These are phyloP conservation scores for Aspergillus carbonarius DNA, from an alignment of 2,329 filamentous ascomycete species.

Conservation along the genomic window DNA sequence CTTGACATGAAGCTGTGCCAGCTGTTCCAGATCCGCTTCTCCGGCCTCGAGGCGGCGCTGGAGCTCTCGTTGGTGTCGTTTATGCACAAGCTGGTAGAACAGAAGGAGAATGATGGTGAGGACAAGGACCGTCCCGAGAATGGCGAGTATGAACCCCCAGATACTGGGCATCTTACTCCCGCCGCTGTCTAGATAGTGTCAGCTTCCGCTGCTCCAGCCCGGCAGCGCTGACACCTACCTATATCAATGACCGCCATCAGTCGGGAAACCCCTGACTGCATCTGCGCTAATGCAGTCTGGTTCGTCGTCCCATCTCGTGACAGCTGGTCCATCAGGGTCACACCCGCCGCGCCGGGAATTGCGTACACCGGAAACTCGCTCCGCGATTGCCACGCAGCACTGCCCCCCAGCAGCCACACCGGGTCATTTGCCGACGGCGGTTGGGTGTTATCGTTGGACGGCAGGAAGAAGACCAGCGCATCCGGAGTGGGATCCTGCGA, in stretches of 20 bases:
- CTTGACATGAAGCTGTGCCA: conserved; percentile 79
- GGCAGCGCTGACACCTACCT: conserved; percentile 30
- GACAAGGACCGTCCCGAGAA: conserved; percentile 73
- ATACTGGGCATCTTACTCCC: conserved; percentile 61
- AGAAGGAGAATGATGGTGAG: conserved; percentile 66
- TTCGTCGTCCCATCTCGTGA: conserved; percentile 62
- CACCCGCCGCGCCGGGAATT: conserved; percentile 66
- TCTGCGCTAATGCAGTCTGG: neutral
- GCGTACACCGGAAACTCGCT: conserved; percentile 81
- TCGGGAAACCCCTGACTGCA: conserved; percentile 28
- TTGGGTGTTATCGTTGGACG: conserved; percentile 48
- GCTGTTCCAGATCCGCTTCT: conserved; percentile 79
- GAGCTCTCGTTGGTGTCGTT: conserved; percentile 65
- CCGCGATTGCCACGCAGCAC: conserved; percentile 67
- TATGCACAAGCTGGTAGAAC: conserved; percentile 75
- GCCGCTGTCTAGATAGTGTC: conserved; percentile 18
- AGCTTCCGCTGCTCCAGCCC: neutral
- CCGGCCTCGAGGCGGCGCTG: conserved; percentile 70
- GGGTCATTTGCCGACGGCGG: conserved; percentile 66
- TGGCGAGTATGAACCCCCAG: conserved; percentile 78
- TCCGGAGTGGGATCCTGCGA: conserved; percentile 63
- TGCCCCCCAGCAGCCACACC: conserved; percentile 70
- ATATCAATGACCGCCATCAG: conserved; percentile 53
- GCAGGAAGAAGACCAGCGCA: conserved; percentile 58
- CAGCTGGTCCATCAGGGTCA: conserved; percentile 68